phyloP scores from a whole-genome alignment of 371 early-diverging fungal species.

The Circinella minor region DNA sequence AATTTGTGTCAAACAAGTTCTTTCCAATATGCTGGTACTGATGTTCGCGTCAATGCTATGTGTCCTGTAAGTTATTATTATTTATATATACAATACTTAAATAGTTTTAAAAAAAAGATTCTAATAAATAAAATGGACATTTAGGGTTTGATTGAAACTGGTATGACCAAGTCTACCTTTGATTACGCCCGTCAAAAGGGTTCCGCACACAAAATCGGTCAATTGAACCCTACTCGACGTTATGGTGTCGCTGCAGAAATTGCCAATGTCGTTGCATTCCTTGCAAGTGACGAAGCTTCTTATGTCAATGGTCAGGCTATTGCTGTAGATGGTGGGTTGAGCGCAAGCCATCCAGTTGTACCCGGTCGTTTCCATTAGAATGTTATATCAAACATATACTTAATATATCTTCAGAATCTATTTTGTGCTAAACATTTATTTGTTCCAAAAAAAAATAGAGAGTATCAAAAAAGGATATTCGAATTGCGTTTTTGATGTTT shows the following conservation, averaged over 20 bases:
- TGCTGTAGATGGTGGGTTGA: constrained; percentile 62
- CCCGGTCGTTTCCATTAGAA: constrained; percentile 27
- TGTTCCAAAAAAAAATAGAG: not conserved
- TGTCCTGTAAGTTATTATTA: constrained; percentile 48
- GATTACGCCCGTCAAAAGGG: constrained; percentile 55
- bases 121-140: not conserved
- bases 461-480: no score
- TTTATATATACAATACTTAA: not conserved
- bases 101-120: not conserved
- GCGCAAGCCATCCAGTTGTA: constrained; percentile 50
- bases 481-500: no score
- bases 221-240: constrained; percentile 55
- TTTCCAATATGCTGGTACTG: constrained; percentile 51
- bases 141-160: constrained; percentile 62
- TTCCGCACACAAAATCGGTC: constrained; percentile 53
- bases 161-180: constrained; percentile 58
- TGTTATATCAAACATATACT: not conserved
- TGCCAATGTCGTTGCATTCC: constrained; percentile 54
- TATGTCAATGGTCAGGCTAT: constrained; percentile 63
- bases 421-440: no score
- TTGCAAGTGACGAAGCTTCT: constrained; percentile 61
- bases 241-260: constrained; percentile 57
- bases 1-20: constrained; percentile 55
- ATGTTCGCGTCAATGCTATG: constrained; percentile 63
- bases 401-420: no score